Conservation (phyloP, 2,329 filamentous ascomycete genomes). For the Thelonectria discophora region DNA sequence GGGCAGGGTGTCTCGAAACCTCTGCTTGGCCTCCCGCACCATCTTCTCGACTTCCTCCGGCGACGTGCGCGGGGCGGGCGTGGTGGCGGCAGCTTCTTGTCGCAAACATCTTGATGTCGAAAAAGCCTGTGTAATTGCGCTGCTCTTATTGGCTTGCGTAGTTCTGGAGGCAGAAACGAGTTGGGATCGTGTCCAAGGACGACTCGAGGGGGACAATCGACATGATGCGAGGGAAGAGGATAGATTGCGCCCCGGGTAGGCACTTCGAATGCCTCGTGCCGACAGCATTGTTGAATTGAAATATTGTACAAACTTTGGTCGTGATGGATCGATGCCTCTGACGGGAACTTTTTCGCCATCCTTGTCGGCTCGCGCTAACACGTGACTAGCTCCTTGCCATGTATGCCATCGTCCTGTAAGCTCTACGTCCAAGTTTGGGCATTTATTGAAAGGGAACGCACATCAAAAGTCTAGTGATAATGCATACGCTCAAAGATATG, state of each 20-base stretch:
- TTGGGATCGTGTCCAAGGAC: constrained; percentile 31
- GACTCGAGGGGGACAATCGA: constrained; percentile 23
- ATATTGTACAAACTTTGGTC: constrained; percentile 28
- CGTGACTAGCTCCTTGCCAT: constrained; percentile 38
- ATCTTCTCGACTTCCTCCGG: constrained; percentile 63
- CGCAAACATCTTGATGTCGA: constrained; percentile 41
- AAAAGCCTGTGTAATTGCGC: constrained; percentile 42
- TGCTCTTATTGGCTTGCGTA: constrained; percentile 39
- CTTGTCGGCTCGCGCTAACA: constrained; percentile 36
- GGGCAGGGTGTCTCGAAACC: constrained; percentile 81
- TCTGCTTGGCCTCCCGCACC: constrained; percentile 76
- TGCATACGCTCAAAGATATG: neutral
- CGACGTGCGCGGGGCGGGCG: constrained; percentile 19
- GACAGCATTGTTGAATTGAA: constrained; percentile 46
- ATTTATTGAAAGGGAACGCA: too few relatives aligned
- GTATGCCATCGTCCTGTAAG: neutral
- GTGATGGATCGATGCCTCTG: constrained; percentile 18
- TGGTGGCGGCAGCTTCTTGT: constrained; percentile 28
- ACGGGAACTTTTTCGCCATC: constrained; percentile 36
- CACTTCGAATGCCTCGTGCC: constrained; percentile 46
- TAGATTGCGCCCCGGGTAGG: constrained; percentile 43
- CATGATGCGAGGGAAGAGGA: constrained; percentile 26
- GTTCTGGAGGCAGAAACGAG: constrained; percentile 28
- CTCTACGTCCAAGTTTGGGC: too few relatives aligned
- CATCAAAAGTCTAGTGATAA: neutral